Base-by-base conservation (phyloP, 2,329 filamentous ascomycete species). In the Ceratocystis colombiana region DNA sequence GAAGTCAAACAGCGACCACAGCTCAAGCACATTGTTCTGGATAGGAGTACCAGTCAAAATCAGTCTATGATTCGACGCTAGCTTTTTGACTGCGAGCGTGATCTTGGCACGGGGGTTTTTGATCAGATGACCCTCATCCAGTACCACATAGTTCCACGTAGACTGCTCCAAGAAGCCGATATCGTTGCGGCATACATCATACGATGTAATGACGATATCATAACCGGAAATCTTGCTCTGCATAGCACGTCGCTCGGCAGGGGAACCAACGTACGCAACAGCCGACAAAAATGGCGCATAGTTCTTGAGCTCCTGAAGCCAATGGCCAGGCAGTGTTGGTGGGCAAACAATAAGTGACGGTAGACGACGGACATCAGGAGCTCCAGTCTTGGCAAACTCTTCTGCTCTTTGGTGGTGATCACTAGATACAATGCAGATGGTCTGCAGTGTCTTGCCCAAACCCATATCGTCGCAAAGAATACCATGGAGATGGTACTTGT, bases 391-490 rank as follows among this genome's bases (percentile, higher is more conserved):
- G 33, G 86, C 86, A 74, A 88, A 97, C 73, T 97, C 91, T 73
- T 96, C 90, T 0, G 90, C 90, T 68, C 94, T 87, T 73, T 95
- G 81, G 74, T 99, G 93, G 73, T 99, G 94, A 74, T 99, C 94
- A 76, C 92, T 97, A 8, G 94, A 93, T 55, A 99, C 92, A 72
- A 99, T 99, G 75, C 94, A 99, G 25, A 99, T 84, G 0, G 95
- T 99, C 75, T 99, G 94, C 10, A 99, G 79, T 1, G 94, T 99
- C 78, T 99, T 99, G 62, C 94, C 94, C 33, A 99, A 88, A 72
- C 94, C 94, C 94, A 99, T 99, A 75, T 99, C 94, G 73, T 99
- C 94, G 74, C 94, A 99, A 68, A 99, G 89, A 75, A 99, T 96
- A 62, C 94, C 94, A 71, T 99, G 95, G 1, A 99, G 84, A 72